phyloP scores from a whole-genome alignment of 31 red algal genomes.

The Odonthalia washingtoniensis region DNA sequence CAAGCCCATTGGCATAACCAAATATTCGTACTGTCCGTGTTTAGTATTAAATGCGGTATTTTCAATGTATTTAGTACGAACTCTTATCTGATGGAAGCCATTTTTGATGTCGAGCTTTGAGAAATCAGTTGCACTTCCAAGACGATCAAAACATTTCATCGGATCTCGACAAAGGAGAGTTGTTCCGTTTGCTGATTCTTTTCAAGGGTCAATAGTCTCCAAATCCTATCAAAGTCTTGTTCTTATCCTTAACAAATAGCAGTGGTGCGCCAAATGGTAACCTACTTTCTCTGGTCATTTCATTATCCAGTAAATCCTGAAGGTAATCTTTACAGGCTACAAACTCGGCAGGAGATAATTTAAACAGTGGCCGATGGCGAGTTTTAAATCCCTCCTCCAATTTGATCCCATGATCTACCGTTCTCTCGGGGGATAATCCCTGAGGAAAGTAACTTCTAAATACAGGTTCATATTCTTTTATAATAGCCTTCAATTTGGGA shows the following conservation, averaged over 20 bases:
- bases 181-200: slow-evolving; percentile 22
- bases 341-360: slow-evolving; percentile 32
- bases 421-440: slow-evolving; percentile 9
- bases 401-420: slow-evolving; percentile 41
- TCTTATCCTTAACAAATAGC: slow-evolving; percentile 5
- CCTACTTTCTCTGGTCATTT: neutral
- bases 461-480: slow-evolving; percentile 19
- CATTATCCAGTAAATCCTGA: neutral
- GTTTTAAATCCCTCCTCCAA: neutral
- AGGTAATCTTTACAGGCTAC: neutral
- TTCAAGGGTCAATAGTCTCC: slow-evolving; percentile 4
- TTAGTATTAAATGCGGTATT: slow-evolving; percentile 17
- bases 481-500: neutral
- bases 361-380: neutral
- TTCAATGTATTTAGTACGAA: neutral
- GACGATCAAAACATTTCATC: slow-evolving; percentile 16
- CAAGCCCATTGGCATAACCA: neutral
- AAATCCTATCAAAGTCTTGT: neutral
- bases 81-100: slow-evolving; percentile 3
- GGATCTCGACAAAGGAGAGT: neutral
- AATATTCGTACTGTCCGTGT: neutral
- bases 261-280: slow-evolving; percentile 8
- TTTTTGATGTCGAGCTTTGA: neutral
- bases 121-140: neutral
- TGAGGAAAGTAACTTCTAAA: slow-evolving; percentile 28